A percentile compares a stretch with the other conserved stretches of the same genome.
These are phyloP conservation scores for Aureobasidium leucospermi DNA, from an alignment of 2,329 filamentous ascomycete species.

Conservation along the genomic window DNA sequence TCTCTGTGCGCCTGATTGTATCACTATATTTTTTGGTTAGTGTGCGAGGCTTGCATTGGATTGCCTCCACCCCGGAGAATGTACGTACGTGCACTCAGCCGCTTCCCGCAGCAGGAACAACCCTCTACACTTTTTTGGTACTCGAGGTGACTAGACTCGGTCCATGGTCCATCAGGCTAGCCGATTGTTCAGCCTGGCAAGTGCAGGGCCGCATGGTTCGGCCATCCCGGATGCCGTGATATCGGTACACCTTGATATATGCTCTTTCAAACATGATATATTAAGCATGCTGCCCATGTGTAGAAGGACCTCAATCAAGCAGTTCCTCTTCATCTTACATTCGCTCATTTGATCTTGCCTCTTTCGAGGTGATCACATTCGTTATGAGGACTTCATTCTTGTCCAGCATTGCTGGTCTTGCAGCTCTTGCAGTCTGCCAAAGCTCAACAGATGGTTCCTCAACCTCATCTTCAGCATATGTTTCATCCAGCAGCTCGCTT, in stretches of 20 bases:
- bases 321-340: background rate
- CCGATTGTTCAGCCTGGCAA: background rate
- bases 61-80: background rate
- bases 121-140: background rate
- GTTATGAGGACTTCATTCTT: slow-evolving; percentile 42
- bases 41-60: background rate
- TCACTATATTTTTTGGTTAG: background rate
- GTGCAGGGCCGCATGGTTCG: background rate
- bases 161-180: background rate
- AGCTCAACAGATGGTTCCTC: background rate
- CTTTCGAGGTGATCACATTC: slow-evolving; percentile 3
- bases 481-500: background rate
- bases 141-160: background rate
- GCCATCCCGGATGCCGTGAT: background rate
- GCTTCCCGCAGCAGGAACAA: background rate
- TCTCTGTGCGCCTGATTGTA: background rate
- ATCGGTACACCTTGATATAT: background rate
- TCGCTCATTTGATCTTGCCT: background rate
- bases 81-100: background rate
- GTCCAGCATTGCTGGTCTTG: slow-evolving; percentile 21
- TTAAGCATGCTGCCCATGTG: background rate
- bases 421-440: slow-evolving; percentile 35
- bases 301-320: background rate
- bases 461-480: background rate
- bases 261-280: background rate